Evolutionary conservation across 2,329 filamentous ascomycete genomes (phyloP).

Genomic region (Aspergillus alliaceus): DNA sequence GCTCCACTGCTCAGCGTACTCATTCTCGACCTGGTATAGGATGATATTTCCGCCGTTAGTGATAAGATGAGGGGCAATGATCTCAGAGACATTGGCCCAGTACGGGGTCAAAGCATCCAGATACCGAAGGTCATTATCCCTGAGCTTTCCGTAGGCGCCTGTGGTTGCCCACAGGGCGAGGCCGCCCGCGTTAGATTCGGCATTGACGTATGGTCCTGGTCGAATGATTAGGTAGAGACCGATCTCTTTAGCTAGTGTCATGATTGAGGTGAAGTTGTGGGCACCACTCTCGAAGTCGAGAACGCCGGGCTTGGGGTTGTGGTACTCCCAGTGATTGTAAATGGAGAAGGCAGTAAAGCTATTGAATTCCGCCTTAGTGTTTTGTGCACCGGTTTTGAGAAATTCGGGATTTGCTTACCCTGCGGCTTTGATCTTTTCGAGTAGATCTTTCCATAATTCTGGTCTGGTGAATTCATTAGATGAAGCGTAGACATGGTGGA

Average conservation of each 20-base stretch:
- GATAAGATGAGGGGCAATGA: slow-evolving; percentile 31
- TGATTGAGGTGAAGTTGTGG: slow-evolving; percentile 54
- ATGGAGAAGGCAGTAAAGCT: slow-evolving; percentile 49
- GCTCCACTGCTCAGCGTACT: slow-evolving; percentile 43
- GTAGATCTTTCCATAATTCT: slow-evolving; percentile 51
- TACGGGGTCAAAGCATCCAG: slow-evolving; percentile 33
- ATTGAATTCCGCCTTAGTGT: neutral
- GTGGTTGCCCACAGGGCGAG: slow-evolving; percentile 64
- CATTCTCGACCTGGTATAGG: slow-evolving; percentile 34
- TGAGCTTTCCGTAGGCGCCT: slow-evolving; percentile 43
- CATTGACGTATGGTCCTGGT: slow-evolving; percentile 64
- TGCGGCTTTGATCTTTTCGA: slow-evolving; percentile 54
- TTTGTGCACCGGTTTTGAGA: neutral
- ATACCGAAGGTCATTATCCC: slow-evolving; percentile 33
- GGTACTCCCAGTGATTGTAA: slow-evolving; percentile 52
- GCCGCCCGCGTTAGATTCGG: slow-evolving; percentile 62
- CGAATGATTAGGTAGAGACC: slow-evolving; percentile 58
- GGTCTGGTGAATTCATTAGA: slow-evolving; percentile 22
- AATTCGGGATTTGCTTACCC: slow-evolving; percentile 24
- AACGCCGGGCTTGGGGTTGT: slow-evolving; percentile 45
- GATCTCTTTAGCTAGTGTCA: slow-evolving; percentile 54
- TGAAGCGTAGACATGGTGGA: neutral
- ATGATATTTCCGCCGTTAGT: slow-evolving; percentile 30
- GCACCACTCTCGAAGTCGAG: slow-evolving; percentile 55
- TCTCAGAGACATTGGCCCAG: slow-evolving; percentile 27